Conservation (phyloP, 2,329 filamentous ascomycete species). For the Venturiaceae sp. region DNA sequence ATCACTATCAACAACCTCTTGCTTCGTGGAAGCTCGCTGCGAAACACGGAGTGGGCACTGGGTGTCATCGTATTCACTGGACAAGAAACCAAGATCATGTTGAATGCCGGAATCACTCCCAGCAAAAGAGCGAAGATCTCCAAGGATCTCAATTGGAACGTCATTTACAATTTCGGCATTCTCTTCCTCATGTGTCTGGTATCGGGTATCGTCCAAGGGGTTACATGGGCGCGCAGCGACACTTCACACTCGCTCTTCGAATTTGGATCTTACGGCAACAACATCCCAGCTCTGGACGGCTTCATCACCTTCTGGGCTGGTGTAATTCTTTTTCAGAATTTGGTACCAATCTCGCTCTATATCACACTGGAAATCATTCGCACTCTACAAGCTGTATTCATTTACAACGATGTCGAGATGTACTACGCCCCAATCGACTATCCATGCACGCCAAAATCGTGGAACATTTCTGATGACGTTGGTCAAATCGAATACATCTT, state of each 20-base stretch:
- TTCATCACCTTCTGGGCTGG: conserved; percentile 97
- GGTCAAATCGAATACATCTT: conserved; percentile 99
- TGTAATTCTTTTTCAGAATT: conserved; percentile 92
- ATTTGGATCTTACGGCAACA: conserved; percentile 66
- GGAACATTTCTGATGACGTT: conserved; percentile 98
- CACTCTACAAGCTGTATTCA: conserved; percentile 89
- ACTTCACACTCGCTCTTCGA: conserved; percentile 77
- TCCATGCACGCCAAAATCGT: conserved; percentile 92
- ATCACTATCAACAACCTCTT: conserved; percentile 93
- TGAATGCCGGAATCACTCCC: conserved; percentile 91
- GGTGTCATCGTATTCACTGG: conserved; percentile 92
- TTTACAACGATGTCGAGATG: conserved; percentile 93
- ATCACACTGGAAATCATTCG: conserved; percentile 95
- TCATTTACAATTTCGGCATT: conserved; percentile 91
- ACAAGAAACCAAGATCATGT: conserved; percentile 97
- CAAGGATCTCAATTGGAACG: conserved; percentile 91
- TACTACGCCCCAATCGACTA: conserved; percentile 93
- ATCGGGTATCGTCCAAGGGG: conserved; percentile 74
- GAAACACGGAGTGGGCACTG: conserved; percentile 93
- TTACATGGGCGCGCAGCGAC: conserved; percentile 65
- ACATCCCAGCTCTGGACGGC: conserved; percentile 65
- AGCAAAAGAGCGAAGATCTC: conserved; percentile 88
- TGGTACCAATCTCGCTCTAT: conserved; percentile 96
- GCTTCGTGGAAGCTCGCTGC: conserved; percentile 82
- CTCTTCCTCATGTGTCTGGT: conserved; percentile 84